Base-by-base conservation (phyloP, 495 filamentous ascomycete species). In the Ascobolus immersus region DNA sequence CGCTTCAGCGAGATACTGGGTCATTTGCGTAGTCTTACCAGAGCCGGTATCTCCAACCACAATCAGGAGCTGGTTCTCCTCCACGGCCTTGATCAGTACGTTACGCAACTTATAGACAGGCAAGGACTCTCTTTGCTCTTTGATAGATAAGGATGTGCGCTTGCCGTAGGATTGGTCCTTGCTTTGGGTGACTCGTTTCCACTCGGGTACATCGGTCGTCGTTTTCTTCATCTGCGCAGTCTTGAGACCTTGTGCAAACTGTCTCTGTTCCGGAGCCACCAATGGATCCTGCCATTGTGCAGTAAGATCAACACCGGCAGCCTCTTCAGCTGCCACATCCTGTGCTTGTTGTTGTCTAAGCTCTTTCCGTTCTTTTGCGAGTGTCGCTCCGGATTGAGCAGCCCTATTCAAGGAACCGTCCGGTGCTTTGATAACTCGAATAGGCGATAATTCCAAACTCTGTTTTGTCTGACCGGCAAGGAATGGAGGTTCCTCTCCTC, bases 231-330 rank as follows among this genome's bases (percentile, higher is more conserved):
- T 54, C 32, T 62, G 58, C 1, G 61, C 50, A 14, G 43, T 47
- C 21, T 56, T 57, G 14, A 94, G 49, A 42, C 92, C 89, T 34
- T 67, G 66, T 2, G 84, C 89, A 53, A 94, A 94, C 40, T 84
- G 72, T 17, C 76, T 63, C 38, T 77, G 61, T 30, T 81, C 75
- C 2, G 84, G 71, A 17, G 68, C 65, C 20, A 75, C 71, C 81
- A 99, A 90, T 0, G 86, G 86, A 53, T 99, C 86, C 35, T 92
- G 69, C 86, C 86, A 99, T 50, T 93, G 81, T 1, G 77, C 71
- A 28, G 72, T 69, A 4, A 99, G 64, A 44, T 96, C 84, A 7
- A 86, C 75, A 39, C 79, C 68, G 3, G 69, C 57, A 3, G 77
- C 69, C 38, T 75, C 68, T 43, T 91, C 68, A 1, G 72, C 71